Percentiles rank a stretch among this genome's conserved stretches.
Conservation (phyloP, 2,329 filamentous ascomycete genomes). For the Stagonosporopsis vannaccii region DNA sequence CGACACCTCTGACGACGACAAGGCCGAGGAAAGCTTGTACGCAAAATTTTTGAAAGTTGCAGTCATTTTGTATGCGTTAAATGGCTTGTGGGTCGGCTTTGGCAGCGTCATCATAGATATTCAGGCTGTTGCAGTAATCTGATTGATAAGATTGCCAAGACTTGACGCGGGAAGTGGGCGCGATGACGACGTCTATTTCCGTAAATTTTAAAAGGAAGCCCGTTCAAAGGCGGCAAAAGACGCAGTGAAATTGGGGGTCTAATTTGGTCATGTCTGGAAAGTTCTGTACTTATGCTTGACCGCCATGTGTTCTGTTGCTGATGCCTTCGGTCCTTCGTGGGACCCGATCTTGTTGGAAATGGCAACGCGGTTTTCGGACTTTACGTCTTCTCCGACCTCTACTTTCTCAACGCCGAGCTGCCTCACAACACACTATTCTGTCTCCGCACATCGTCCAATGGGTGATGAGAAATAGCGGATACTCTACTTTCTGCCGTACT, state of each 20-base stretch:
- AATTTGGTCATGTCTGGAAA: neutral
- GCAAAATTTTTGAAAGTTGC: slow-evolving; percentile 47
- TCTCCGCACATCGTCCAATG: neutral
- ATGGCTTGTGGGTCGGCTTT: slow-evolving; percentile 32
- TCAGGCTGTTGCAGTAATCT: slow-evolving; percentile 32
- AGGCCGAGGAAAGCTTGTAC: slow-evolving; percentile 45
- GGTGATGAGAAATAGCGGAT: neutral
- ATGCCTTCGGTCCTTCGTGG: slow-evolving; percentile 2
- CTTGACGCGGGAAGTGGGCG: slow-evolving; percentile 37
- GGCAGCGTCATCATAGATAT: slow-evolving; percentile 27
- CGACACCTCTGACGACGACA: slow-evolving; percentile 41
- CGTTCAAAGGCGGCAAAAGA: neutral
- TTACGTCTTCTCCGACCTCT: slow-evolving; percentile 14
- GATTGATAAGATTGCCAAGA: slow-evolving; percentile 46
- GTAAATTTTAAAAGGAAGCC: neutral
- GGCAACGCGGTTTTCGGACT: slow-evolving; percentile 9
- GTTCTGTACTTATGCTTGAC: neutral
- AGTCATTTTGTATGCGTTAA: slow-evolving; percentile 47
- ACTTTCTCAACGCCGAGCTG: neutral
- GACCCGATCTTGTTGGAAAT: neutral
- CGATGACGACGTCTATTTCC: slow-evolving; percentile 19
- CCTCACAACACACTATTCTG: neutral
- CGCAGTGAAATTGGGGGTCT: neutral
- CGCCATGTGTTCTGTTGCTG: neutral
- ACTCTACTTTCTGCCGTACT: neutral